These are phyloP conservation scores for Trichophyton mentagrophytes DNA, from an alignment of 2,329 filamentous ascomycete genomes.

Conservation along the genomic window DNA sequence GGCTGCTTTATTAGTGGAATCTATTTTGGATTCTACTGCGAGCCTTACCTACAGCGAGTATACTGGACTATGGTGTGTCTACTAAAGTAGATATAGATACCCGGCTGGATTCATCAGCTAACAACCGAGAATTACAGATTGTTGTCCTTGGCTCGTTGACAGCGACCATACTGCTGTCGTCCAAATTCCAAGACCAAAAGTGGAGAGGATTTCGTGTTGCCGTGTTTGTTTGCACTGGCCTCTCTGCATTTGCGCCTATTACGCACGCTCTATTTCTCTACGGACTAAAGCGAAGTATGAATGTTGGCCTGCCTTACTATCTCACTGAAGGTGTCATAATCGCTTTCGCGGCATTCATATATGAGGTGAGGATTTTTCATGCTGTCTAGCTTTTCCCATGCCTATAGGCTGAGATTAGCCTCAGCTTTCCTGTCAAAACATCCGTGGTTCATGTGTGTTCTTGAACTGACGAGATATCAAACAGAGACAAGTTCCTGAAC, in stretches of 20 bases:
- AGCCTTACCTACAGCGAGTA: conserved; percentile 16
- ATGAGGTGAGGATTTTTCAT: not conserved
- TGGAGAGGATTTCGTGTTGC: conserved; percentile 20
- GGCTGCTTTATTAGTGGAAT: conserved; percentile 26
- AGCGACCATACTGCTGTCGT: conserved; percentile 24
- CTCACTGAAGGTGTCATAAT: not conserved
- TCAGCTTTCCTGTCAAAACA: not conserved
- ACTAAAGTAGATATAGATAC: not conserved
- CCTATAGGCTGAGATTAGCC: not conserved
- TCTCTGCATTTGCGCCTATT: conserved; percentile 25
- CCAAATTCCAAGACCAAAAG: conserved; percentile 20
- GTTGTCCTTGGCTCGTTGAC: conserved; percentile 20
- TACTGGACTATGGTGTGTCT: conserved; percentile 27
- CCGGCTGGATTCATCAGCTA: not conserved
- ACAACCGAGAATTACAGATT: conserved; percentile 16
- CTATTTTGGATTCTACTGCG: conserved; percentile 26
- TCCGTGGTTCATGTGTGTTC: not conserved
- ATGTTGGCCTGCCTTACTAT: conserved; percentile 1
- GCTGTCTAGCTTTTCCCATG: not conserved
- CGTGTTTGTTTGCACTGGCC: conserved; percentile 21
- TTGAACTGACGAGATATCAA: not conserved
- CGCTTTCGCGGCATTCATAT: not conserved
- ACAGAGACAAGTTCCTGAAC: conserved; percentile 17
- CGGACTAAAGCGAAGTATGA: conserved; percentile 16
- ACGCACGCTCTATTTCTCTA: conserved; percentile 20